Conservation (phyloP, 331 rosid species). For the Pyracantha coccinea region DNA sequence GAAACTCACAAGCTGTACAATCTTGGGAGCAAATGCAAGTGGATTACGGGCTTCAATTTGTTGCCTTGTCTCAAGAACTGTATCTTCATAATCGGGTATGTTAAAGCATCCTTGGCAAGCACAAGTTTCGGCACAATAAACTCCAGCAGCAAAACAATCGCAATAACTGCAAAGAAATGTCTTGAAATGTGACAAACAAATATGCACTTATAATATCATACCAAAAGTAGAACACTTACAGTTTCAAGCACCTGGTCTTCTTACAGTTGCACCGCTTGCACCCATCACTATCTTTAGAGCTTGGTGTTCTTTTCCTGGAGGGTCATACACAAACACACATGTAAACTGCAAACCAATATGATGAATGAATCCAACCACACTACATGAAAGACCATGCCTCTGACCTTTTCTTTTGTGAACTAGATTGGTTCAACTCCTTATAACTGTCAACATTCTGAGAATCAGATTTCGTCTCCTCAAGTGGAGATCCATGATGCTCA, state of each 20-base stretch:
- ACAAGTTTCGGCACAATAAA: constrained; percentile 44
- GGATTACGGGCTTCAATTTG: constrained; percentile 53
- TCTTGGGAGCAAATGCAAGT: constrained; percentile 57
- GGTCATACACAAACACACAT: constrained; percentile 15
- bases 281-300: constrained; percentile 22
- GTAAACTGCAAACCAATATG: background rate
- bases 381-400: constrained; percentile 6
- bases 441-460: constrained; percentile 15
- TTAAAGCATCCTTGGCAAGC: constrained; percentile 65
- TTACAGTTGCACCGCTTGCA: constrained; percentile 59
- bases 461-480: constrained; percentile 20
- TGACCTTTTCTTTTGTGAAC: constrained; percentile 48
- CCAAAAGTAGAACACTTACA: constrained; percentile 36
- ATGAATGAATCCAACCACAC: background rate
- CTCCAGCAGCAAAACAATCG: constrained; percentile 61
- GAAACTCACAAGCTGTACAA: constrained; percentile 28
- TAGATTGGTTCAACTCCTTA: constrained; percentile 25
- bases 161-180: constrained; percentile 47
- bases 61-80: constrained; percentile 31
- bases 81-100: constrained; percentile 29
- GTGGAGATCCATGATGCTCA: constrained; percentile 12
- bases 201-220: background rate
- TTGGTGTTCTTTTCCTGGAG: constrained; percentile 41
- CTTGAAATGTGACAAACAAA: background rate
- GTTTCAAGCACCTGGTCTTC: constrained; percentile 66